Conservation (phyloP, 202 grass and related monocot genomes). For the Musa balbisiana region DNA sequence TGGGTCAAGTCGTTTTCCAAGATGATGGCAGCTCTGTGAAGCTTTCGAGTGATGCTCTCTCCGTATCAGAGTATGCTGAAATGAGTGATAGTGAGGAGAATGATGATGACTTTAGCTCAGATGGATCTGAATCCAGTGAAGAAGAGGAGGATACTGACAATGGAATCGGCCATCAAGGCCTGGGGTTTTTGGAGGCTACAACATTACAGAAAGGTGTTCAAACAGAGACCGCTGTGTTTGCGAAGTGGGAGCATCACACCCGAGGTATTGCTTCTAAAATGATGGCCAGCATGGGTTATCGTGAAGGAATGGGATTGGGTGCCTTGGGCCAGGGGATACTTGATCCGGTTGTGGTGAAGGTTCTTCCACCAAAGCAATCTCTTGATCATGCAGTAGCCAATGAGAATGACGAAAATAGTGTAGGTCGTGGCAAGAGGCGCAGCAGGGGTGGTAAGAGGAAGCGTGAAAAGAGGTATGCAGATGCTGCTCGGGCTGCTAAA, state of each 20-base stretch:
- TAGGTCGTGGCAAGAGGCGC: slow-evolving; percentile 39
- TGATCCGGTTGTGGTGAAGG: slow-evolving; percentile 75
- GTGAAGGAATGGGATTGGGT: slow-evolving; percentile 87
- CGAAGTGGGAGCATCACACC: slow-evolving; percentile 89
- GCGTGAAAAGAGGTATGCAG: slow-evolving; percentile 69
- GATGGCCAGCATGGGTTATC: slow-evolving; percentile 96
- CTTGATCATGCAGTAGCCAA: slow-evolving; percentile 64
- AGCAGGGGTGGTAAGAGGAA: slow-evolving; percentile 67
- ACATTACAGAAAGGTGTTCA: slow-evolving; percentile 63
- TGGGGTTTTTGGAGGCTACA: slow-evolving; percentile 55
- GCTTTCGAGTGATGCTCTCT: slow-evolving; percentile 51
- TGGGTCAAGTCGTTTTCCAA: slow-evolving; percentile 60
- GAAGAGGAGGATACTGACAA: slow-evolving; percentile 37
- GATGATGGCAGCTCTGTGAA: slow-evolving; percentile 60
- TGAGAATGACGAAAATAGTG: slow-evolving; percentile 24
- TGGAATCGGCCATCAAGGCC: slow-evolving; percentile 42
- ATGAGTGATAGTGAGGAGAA: slow-evolving; percentile 46
- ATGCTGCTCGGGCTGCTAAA: slow-evolving; percentile 50
- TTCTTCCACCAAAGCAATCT: slow-evolving; percentile 69
- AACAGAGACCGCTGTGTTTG: slow-evolving; percentile 75
- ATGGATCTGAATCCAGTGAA: slow-evolving; percentile 42
- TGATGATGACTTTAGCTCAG: slow-evolving; percentile 25
- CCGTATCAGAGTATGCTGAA: slow-evolving; percentile 65
- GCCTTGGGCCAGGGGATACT: slow-evolving; percentile 79
- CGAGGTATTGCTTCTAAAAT: slow-evolving; percentile 91